These are phyloP conservation scores for Fusarium albosuccineum DNA, from an alignment of 2,329 filamentous ascomycete genomes.

Conservation along the genomic window DNA sequence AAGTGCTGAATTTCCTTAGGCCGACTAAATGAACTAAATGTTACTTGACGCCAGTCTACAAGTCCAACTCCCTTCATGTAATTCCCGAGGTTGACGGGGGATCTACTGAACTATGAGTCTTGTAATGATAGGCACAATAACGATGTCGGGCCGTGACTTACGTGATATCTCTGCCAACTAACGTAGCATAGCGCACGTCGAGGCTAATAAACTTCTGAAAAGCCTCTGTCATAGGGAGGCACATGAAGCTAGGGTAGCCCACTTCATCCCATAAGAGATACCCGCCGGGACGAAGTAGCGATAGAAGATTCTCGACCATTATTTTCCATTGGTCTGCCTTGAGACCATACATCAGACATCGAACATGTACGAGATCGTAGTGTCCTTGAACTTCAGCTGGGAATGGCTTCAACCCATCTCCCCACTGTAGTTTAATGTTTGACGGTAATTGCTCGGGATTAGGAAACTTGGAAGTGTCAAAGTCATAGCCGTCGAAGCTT, in stretches of 20 bases:
- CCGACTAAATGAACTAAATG: not conserved
- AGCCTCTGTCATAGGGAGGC: not conserved
- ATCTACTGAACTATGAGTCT: not conserved
- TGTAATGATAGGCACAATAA: not conserved
- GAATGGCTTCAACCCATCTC: slow-evolving; percentile 25
- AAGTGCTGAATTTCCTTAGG: not conserved
- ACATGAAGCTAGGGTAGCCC: not conserved
- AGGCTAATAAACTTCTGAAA: not conserved
- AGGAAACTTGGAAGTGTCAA: slow-evolving; percentile 38
- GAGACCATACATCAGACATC: slow-evolving; percentile 21
- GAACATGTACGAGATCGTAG: slow-evolving; percentile 36
- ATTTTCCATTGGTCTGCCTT: slow-evolving; percentile 29
- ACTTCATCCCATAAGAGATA: slow-evolving; percentile 36
- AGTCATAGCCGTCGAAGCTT: slow-evolving; percentile 33
- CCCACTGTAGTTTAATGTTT: slow-evolving; percentile 21
- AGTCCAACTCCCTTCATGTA: not conserved
- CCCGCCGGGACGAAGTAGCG: slow-evolving; percentile 24
- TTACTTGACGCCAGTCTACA: not conserved
- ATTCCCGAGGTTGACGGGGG: not conserved
- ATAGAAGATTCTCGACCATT: slow-evolving; percentile 16
- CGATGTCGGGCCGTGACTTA: not conserved
- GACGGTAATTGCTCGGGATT: slow-evolving; percentile 8
- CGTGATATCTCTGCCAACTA: not conserved
- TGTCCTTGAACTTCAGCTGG: slow-evolving; percentile 14
- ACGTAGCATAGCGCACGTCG: not conserved